Evolutionary conservation across 2,329 filamentous ascomycete species (phyloP), one percentile per base, ranked within the genome.

Genomic region (Colletotrichum liriopes): DNA sequence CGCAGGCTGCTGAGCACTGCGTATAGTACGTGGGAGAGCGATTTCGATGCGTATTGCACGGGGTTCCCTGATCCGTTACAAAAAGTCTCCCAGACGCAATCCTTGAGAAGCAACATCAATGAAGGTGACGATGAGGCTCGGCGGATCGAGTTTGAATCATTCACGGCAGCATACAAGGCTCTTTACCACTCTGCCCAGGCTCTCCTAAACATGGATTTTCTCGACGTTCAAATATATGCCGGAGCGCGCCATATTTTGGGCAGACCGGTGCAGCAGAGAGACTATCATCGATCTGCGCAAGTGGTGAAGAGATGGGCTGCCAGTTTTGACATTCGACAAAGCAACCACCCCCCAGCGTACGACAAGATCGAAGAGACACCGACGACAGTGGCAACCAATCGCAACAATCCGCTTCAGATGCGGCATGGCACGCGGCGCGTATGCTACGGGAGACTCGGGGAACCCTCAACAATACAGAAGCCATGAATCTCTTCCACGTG

Each of bases 191-290:
- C 89, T 0, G 89, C 89, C 0, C 86, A 90, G 55, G 83, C 90
- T 8, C 82, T 89, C 0, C 81, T 92, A 2, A 83, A 89, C 67
- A 86, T 88, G 8, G 89, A 91, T 20, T 87, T 92, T 51, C 81
- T 91, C 0, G 89, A 92, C 74, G 80, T 92, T 0, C 90, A 92
- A 74, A 91, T 91, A 52, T 89, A 88, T 55, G 90, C 89, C 0
- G 90, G 90, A 0, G 87, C 89, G 3, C 80, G 84, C 1, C 86
- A 91, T 58, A 91, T 92, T 35, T 82, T 91, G 0, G 89, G 90
- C 0, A 83, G 88, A 0, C 84, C 86, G 0, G 88, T 91, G 1
- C 84, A 84, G 9, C 82, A 82, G 5, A 76, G 78, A 20, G 89
- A 90, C 73, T 87, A 87, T 60, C 79, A 83, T 5, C 84, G 84